Evolutionary conservation across 352 stramenopile species (phyloP).

Genomic region (Pythium plurisporium): DNA sequence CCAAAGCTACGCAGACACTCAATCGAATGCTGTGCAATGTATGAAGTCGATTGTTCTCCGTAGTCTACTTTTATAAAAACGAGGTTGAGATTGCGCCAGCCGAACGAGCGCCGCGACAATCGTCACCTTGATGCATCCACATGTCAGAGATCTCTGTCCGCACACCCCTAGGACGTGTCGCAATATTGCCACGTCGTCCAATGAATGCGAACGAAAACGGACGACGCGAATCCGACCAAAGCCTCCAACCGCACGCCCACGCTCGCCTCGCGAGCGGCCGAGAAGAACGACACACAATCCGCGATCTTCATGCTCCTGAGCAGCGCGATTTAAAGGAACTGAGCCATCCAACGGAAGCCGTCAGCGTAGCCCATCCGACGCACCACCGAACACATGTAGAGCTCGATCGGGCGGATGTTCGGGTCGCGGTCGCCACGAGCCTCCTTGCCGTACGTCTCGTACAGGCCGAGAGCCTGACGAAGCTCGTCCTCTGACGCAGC

Average conservation of each 20-base stretch:
- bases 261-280: neutral
- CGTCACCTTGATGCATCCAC: neutral
- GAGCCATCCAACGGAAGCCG: slow-evolving; percentile 89
- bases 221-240: slow-evolving; percentile 15
- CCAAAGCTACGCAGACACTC: neutral
- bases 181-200: neutral
- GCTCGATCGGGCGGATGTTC: slow-evolving; percentile 95
- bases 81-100: neutral
- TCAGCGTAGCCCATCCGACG: slow-evolving; percentile 98
- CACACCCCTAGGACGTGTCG: no score
- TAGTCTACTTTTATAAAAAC: slow-evolving; percentile 19
- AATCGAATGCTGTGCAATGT: neutral
- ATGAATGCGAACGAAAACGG: slow-evolving; percentile 8
- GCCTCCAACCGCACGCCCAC: neutral
- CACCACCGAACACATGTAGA: slow-evolving; percentile 99
- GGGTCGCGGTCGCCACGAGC: slow-evolving; percentile 83
- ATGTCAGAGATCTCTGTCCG: no score
- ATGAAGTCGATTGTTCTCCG: slow-evolving; percentile 1
- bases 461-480: slow-evolving; percentile 93
- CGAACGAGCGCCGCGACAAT: neutral
- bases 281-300: neutral
- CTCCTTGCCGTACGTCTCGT: slow-evolving; percentile 99
- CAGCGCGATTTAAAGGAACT: slow-evolving; percentile 73
- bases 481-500: slow-evolving; percentile 99
- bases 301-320: neutral